Conservation (phyloP, 1,284 basidiomycete genomes). For the Fomitiporia mediterranea region DNA sequence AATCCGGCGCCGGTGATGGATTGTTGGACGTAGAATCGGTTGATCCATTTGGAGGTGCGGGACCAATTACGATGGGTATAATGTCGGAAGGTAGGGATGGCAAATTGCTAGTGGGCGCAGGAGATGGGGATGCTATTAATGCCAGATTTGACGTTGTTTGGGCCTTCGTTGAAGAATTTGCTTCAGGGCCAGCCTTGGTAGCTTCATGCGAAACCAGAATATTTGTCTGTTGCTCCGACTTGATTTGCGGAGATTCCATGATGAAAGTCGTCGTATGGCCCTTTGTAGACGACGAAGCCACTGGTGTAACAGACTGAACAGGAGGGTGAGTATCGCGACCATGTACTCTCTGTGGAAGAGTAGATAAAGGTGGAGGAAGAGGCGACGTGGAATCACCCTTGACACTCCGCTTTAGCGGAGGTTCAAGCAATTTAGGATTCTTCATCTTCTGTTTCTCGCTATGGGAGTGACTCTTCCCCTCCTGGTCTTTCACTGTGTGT, state of each 20-base stretch:
- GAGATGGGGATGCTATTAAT: not conserved
- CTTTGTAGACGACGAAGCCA: conserved; percentile 19
- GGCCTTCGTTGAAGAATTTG: not conserved
- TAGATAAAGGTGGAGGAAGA: conserved; percentile 60
- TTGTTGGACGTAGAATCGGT: conserved; percentile 29
- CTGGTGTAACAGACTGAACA: too few species aligned
- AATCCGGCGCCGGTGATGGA: conserved; percentile 23
- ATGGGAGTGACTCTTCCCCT: conserved; percentile 28
- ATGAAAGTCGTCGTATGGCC: not conserved
- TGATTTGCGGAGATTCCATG: not conserved
- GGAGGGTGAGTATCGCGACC: conserved; percentile 45
- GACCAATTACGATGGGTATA: conserved; percentile 55
- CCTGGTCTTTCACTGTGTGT: conserved; percentile 44
- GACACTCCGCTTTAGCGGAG: conserved; percentile 59
- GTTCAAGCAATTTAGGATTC: conserved; percentile 59
- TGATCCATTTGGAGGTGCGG: conserved; percentile 37
- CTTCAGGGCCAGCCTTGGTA: not conserved
- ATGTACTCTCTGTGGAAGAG: not conserved
- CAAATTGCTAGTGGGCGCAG: not conserved
- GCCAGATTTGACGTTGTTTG: not conserved
- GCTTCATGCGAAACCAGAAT: not conserved
- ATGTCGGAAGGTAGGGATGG: conserved; percentile 19
- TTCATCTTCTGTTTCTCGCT: conserved; percentile 37
- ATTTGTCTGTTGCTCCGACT: not conserved
- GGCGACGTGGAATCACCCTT: conserved; percentile 54